Evolutionary conservation across 768 basidiomycete species (phyloP), one percentile per base, ranked within the genome.

Genomic region (Hortiboletus flavorubellus): DNA sequence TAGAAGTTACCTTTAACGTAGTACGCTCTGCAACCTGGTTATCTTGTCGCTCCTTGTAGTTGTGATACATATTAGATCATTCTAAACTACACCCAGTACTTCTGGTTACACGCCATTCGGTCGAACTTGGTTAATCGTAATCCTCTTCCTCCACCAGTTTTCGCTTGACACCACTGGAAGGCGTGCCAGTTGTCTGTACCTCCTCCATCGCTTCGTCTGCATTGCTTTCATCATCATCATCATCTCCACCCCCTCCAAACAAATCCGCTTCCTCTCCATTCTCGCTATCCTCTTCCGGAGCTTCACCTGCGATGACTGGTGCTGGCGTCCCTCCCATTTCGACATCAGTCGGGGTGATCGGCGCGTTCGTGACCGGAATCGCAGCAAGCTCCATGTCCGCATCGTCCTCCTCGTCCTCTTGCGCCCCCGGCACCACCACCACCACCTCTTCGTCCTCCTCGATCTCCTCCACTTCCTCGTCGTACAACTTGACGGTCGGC

Each of bases 91-190:
- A 58, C 55, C 31, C 3, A 7, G 18, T 21, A 21, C 21, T 21
- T 16, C 38, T 15, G 39, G 39, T 65, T 54, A 52, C 51, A 4
- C 29, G 26, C 26, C 26, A 26, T 37, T 46, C 9, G 10, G 46
- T 44, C 38, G 52, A 40, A 31, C 21, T 12, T 31, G 41, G 44
- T 68, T 74, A 89, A 67, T 92, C 90, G 59, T 93, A 93, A 64
- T 93, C 91, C 59, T 93, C 90, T 63, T 91, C 91, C 66, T 93
- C 91, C 3, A 91, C 85, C 46, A 92, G 72, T 69, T 91, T 91
- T 39, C 91, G 78, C 67, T 89, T 91, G 47, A 83, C 75, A 23
- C 87, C 89, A 55, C 85, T 86, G 11, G 78, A 72, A n/a, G 79
- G 75, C 8, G 73, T 75, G 40, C 76, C 59, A 40, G 84, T 80